Base-by-base conservation (phyloP, 331 rosid genomes). In the Pyracantha coccinea region DNA sequence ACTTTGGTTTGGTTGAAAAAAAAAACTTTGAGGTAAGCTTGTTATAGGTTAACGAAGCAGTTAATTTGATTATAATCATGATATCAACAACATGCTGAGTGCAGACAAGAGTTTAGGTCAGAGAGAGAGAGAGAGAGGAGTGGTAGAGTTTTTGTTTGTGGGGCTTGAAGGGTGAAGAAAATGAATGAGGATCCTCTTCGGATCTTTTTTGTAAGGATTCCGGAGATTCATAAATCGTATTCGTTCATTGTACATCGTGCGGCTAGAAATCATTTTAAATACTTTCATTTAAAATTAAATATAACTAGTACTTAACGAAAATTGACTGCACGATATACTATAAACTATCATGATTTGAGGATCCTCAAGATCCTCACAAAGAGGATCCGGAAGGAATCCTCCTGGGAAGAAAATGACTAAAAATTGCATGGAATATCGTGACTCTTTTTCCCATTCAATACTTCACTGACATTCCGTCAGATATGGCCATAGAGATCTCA, bases 391-490 rank as follows among this genome's bases (percentile, higher is more conserved):
- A 29, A 2, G 31, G 31, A 5, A 29, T 29, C 31, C 2, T 29
- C 31, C 31, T 29, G 31, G 3, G 80, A 76, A 86, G 77, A 32
- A 81, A 81, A 67, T 57, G 81, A 60, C 78, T 73, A 66, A 82
- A 71, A 82, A 72, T 20, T 87, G 96, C 93, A 90, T 85, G 92
- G 88, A 81, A 83, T 77, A 83, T 45, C 50, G 86, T 78, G 72
- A 71, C 85, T 70, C 81, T 58, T 86, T 91, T 88, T 78, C 85
- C 88, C 53, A 86, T 86, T 86, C 82, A 85, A 73, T 61, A 79
- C 83, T 78, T 79, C 78, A 82, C 90, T 91, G 96, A 91, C 93
- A 91, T 91, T 89, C 93, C 76, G 73, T 81, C 68, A 83, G 88
- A 85, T 80, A 73, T 35, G 23, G 57, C 19, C 68, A 81, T 50